Evolutionary conservation across 495 filamentous ascomycete species (phyloP), one percentile per base, ranked within the genome.

Genomic region (Tuber borchii): DNA sequence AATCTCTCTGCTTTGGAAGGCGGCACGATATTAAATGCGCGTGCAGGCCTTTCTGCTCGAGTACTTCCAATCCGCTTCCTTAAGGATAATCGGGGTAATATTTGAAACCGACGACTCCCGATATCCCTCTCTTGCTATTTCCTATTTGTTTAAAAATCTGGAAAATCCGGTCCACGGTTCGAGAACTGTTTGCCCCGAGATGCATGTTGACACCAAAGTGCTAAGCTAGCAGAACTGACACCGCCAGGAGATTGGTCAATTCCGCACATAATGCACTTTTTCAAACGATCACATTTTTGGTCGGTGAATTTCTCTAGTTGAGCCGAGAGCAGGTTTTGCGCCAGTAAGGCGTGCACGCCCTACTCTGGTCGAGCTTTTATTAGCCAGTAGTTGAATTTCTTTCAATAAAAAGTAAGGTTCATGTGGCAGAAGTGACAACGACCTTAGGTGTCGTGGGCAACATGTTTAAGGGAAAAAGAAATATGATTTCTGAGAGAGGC

Each of bases 21-120:
- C 56, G 56, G 56, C 56, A 65, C 56, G 56, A 65, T 65, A 65
- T 65, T 65, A 65, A 65, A 65, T 65, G 56, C 56, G 31, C 34
- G 56, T 34, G 31, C 16, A 65, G 56, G 56, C 26, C 26, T 34
- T 65, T 8, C 56, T 34, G 10, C 42, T 43, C 9, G 42, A 12
- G 42, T 43, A 65, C 56, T 34, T 65, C 56, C 56, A 65, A 65
- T 65, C 14, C 56, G 14, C 56, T 17, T 65, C 56, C 1, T 65
- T 65, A 34, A 19, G 56, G 56, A 65, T 65, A 65, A 65, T 65
- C 26, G 56, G 56, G 56, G 56, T 65, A 65, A 65, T 65, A 34
- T 14, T 34, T 65, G 56, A 19, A 65, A 26, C 56, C 56, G 56
- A 65, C 26, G 56, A 26, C 56, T 3, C 56, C 56, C 56, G 56